These are phyloP conservation scores for Talaromyces stipitatus DNA, from an alignment of 495 filamentous ascomycete genomes.

Conservation along the genomic window DNA sequence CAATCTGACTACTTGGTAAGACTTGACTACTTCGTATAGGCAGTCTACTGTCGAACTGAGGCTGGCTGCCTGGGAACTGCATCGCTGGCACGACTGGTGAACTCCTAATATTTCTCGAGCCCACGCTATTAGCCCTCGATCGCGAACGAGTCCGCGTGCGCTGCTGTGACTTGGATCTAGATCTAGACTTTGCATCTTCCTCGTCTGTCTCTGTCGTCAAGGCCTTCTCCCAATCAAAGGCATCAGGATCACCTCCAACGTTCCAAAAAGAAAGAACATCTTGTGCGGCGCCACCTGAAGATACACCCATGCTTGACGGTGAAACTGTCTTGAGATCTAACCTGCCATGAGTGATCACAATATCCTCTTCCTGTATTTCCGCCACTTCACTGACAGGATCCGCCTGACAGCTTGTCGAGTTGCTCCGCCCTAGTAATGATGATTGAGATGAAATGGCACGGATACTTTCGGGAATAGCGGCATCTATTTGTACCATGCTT, in stretches of 20 bases:
- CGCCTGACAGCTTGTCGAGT: background rate
- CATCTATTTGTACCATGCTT: conserved; percentile 11
- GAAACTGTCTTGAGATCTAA: background rate
- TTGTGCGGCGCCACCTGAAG: background rate
- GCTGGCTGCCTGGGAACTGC: conserved; percentile 33
- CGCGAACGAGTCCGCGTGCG: conserved; percentile 8
- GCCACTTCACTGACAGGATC: background rate
- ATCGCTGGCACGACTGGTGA: conserved; percentile 20
- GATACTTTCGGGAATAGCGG: background rate
- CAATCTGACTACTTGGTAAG: conserved; percentile 31
- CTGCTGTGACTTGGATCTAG: conserved; percentile 14
- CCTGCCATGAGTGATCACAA: background rate
- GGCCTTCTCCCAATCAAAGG: conserved; percentile 32
- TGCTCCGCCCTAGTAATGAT: background rate
- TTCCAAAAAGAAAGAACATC: conserved; percentile 38
- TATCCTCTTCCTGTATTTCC: background rate
- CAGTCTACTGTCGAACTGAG: conserved; percentile 12
- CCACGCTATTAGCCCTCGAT: conserved; percentile 7
- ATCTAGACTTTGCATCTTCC: background rate
- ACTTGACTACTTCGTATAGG: conserved; percentile 24
- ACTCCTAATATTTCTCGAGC: conserved; percentile 13
- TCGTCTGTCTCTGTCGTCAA: conserved; percentile 10
- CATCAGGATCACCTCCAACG: conserved; percentile 26
- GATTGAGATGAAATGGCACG: background rate
- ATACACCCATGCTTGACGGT: background rate